Percentiles rank a stretch among this genome's conserved stretches.
These are phyloP conservation scores for Penicillium dipodomyicola DNA, from an alignment of 495 filamentous ascomycete genomes.

Conservation along the genomic window DNA sequence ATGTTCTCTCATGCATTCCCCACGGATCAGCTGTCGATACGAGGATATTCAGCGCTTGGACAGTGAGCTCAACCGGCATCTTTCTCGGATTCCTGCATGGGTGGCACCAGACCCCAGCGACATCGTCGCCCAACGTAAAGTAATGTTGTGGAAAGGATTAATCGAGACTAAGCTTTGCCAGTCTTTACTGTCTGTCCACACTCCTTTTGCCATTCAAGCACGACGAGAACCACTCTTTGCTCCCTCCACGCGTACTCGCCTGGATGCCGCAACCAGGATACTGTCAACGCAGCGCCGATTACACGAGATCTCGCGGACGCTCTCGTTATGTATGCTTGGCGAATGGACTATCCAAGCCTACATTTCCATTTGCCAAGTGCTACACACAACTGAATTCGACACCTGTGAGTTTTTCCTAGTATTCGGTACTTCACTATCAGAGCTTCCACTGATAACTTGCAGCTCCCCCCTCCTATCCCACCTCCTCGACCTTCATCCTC, in stretches of 20 bases:
- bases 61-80: conserved; percentile 38
- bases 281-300: conserved; percentile 38
- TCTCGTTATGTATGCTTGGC: conserved; percentile 40
- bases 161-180: conserved; percentile 41
- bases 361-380: conserved; percentile 38
- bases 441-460: conserved; percentile 1
- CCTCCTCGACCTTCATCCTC: conserved; percentile 25
- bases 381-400: conserved; percentile 26
- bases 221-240: conserved; percentile 37
- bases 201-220: conserved; percentile 45
- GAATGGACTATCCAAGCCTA: conserved; percentile 45
- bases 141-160: conserved; percentile 33
- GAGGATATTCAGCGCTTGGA: conserved; percentile 46
- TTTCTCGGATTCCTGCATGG: conserved; percentile 41
- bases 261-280: conserved; percentile 42
- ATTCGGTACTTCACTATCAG: background rate
- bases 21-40: conserved; percentile 43
- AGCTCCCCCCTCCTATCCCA: conserved; percentile 15
- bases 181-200: conserved; percentile 40
- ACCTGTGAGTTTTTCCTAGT: conserved; percentile 4
- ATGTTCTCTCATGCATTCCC: conserved; percentile 43
- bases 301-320: conserved; percentile 32
- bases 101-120: conserved; percentile 21
- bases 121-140: conserved; percentile 30
- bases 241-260: conserved; percentile 38